Percentiles rank a stretch among this genome's conserved stretches.
Evolutionary conservation across 1,284 basidiomycete genomes (phyloP).

Genomic region (Rhodofomes roseus): DNA sequence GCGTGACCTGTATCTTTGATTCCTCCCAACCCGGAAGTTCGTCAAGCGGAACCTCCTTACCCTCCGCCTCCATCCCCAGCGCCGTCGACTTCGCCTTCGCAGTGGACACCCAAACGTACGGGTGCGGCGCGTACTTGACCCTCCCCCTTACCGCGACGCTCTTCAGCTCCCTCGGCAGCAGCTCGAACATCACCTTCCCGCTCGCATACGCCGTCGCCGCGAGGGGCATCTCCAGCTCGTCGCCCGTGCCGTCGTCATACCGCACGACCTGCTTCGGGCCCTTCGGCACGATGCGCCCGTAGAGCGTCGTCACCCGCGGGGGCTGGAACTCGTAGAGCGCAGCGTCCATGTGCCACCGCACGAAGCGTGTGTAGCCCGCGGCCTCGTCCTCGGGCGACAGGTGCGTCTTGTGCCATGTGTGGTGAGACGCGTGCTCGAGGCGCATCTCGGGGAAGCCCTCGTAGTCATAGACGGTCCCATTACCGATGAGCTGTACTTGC

Average conservation of each 20-base stretch:
- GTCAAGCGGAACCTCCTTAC: constrained; percentile 57
- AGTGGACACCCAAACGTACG: constrained; percentile 83
- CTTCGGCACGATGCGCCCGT: constrained; percentile 72
- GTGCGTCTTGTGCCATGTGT: constrained; percentile 82
- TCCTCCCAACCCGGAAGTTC: constrained; percentile 76
- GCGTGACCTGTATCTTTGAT: constrained; percentile 64
- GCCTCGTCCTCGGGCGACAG: constrained; percentile 75
- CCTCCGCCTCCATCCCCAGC: constrained; percentile 75
- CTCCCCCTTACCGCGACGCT: constrained; percentile 74
- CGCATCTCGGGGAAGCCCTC: constrained; percentile 70
- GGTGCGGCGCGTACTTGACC: constrained; percentile 72
- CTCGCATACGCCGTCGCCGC: constrained; percentile 84
- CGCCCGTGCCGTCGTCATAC: constrained; percentile 89
- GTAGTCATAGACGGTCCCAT: constrained; percentile 68
- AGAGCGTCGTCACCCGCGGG: constrained; percentile 86
- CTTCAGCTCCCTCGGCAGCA: constrained; percentile 72
- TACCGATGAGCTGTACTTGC: constrained; percentile 85
- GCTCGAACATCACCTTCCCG: constrained; percentile 83
- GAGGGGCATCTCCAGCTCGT: constrained; percentile 77
- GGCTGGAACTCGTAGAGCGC: constrained; percentile 85
- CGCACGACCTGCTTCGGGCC: constrained; percentile 67
- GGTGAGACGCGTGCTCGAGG: constrained; percentile 81
- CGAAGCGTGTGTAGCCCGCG: constrained; percentile 79
- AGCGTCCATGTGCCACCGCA: constrained; percentile 93
- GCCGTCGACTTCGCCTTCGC: constrained; percentile 71